These are phyloP conservation scores for Trametes villosa DNA, from an alignment of 768 basidiomycete species.

Conservation along the genomic window DNA sequence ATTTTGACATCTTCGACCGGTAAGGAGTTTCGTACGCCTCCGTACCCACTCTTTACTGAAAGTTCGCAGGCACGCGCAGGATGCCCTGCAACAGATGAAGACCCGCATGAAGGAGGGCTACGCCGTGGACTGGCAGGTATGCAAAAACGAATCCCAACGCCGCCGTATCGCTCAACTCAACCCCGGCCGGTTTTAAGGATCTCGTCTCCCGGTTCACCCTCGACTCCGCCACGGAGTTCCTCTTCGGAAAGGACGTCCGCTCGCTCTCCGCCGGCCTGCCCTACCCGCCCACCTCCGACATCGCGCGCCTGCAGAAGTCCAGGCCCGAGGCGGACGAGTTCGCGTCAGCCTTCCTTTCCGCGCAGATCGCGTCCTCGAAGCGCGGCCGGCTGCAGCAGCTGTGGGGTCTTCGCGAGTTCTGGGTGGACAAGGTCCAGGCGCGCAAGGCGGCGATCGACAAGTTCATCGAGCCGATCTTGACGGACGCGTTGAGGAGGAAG, in stretches of 20 bases:
- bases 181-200: constrained; percentile 31
- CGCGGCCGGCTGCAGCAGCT: constrained; percentile 43
- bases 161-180: no score
- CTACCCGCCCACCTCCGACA: constrained; percentile 39
- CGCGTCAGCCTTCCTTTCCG: constrained; percentile 43
- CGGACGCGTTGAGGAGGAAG: constrained; percentile 45
- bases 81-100: constrained; percentile 40
- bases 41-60: background rate
- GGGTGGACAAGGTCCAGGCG: constrained; percentile 44
- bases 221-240: constrained; percentile 26
- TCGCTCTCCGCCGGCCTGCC: constrained; percentile 42
- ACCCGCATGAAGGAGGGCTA: constrained; percentile 39
- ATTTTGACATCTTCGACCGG: constrained; percentile 46
- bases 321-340: constrained; percentile 41
- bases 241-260: constrained; percentile 49
- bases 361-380: constrained; percentile 37
- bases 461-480: constrained; percentile 54
- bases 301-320: constrained; percentile 27
- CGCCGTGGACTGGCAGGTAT: constrained; percentile 47
- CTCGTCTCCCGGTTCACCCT: constrained; percentile 36
- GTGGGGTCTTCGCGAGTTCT: constrained; percentile 53
- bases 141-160: background rate
- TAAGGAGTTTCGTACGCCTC: background rate
- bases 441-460: constrained; percentile 46
- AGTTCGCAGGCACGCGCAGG: constrained; percentile 39